Evolutionary conservation across 345 rosid species (phyloP), one percentile per base, ranked within the genome.

Genomic region (Populus davidiana): DNA sequence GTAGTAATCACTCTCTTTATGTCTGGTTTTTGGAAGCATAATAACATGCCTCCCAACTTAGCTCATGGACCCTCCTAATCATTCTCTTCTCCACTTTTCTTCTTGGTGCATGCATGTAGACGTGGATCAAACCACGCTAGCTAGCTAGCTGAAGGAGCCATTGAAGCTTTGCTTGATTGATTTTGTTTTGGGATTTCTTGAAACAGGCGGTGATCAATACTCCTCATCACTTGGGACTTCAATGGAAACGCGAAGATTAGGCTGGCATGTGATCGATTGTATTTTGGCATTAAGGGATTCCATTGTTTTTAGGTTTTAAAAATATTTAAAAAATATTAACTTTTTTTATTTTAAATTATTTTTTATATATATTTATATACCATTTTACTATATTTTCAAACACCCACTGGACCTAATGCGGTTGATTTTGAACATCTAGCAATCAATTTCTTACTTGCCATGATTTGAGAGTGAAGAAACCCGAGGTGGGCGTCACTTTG

Each of bases 261-360:
- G 74, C 49, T 59, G 71, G 74, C 77, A 81, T 81, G 81, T 77
- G 82, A 79, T 18, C 9, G 17, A 12, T 12, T 6, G 47, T 61
- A 36, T 27, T 84, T 84, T 78, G 83, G 73, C 73, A 74, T 74
- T 74, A 71, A 85, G 36, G 36, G 36, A 33, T 33, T 33, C 33
- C 1, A 31, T 31, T 31, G 33, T 31, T 33, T 33, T 33, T 3
- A 0, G 5, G 5, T 33, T 33, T 33, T 33, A 4, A 33, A 33
- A 33, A 4, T 33, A 4, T 33, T 33, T 33, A 4, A 4, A 33
- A 33, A 33, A 4, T 33, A 4, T 33, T 33, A 33, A 33, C 5
- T 33, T 33, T 4, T 33, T 33, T 4, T 31, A 31, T 31, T 33
- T 33, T 33, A 33, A 33, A 33, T 33, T 33, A 33, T 0, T 33